Evolutionary conservation across 257 asterid genomes (phyloP), one percentile per base, ranked within the genome.

Genomic region (Penstemon newberryi): DNA sequence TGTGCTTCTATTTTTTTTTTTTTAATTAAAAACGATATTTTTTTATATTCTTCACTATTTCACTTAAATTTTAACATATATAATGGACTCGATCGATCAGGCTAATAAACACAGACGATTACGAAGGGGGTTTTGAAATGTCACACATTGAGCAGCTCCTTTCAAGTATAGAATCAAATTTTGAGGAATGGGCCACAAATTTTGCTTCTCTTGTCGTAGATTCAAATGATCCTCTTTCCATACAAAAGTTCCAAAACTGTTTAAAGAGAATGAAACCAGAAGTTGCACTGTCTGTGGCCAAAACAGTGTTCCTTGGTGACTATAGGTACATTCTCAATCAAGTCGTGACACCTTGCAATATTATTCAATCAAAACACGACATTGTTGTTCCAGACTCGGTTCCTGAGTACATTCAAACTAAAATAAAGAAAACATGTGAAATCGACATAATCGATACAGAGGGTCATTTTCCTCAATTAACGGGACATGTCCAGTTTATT

Each of bases 391-490:
- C 97, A 11, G 15, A 66, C 65, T 83, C 82, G 0, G 93, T 89
- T n/a, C 78, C 82, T 5, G 5, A 33, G 13, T 87, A 79, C 86
- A 81, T 89, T 87, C 79, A 75, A 56, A 73, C 44, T 62, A 77
- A 69, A 50, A 80, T 91, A 53, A 80, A 77, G 41, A 91, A 77
- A 2, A 70, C 69, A 60, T 78, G 87, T 38, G 71, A 76, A 18
- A 33, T 91, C 18, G 73, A 89, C 57, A 60, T 85, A n/a, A 70
- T 91, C 46, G 72, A 84, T 6, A 81, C 91, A 0, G 75, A 71
- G 0, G 97, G 97, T 3, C 93, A 91, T 82, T 89, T 91, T 57
- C 97, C 97, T 68, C 97, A 91, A 60, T 78, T 91, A 6, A 87
- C 96, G 0, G 93, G 89, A 0, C 87, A 70, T 63, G 13, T 70